phyloP scores from a whole-genome alignment of 2,329 filamentous ascomycete species.

The Apiospora arundinis region DNA sequence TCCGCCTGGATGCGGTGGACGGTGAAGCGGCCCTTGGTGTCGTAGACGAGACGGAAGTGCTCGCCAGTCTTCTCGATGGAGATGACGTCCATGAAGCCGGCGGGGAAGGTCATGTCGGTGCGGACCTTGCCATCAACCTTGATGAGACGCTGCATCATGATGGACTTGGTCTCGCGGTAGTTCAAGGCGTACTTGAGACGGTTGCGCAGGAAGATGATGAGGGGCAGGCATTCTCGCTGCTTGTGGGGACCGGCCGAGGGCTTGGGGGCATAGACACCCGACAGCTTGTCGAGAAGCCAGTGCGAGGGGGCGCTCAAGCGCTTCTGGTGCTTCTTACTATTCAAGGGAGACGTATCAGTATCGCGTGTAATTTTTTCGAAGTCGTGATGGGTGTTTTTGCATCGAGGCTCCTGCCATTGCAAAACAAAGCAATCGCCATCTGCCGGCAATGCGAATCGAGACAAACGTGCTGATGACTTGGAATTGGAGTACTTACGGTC shows the following conservation, averaged over 20 bases:
- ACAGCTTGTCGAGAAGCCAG: constrained; percentile 99
- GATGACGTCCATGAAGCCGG: constrained; percentile 99
- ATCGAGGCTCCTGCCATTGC: background rate
- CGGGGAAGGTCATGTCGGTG: constrained; percentile 96
- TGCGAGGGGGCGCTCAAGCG: constrained; percentile 98
- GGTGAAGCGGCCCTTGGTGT: constrained; percentile 99
- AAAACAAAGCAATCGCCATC: background rate
- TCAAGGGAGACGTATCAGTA: constrained; percentile 40
- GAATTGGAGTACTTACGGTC: constrained; percentile 56
- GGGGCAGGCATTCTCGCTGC: constrained; percentile 96
- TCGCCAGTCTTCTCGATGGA: constrained; percentile 99
- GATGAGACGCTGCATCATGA: constrained; percentile 99
- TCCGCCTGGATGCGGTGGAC: constrained; percentile 98
- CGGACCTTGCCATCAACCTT: constrained; percentile 99
- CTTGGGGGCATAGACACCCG: constrained; percentile 80
- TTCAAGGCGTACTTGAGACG: constrained; percentile 99
- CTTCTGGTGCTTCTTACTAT: constrained; percentile 99
- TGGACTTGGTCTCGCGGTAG: constrained; percentile 94
- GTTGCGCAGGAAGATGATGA: constrained; percentile 97
- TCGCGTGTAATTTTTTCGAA: constrained; percentile 28
- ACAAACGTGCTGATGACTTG: background rate
- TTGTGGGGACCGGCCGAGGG: constrained; percentile 93
- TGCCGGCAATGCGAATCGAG: background rate
- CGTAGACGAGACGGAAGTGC: constrained; percentile 99
- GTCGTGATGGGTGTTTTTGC: background rate